Percentiles rank a stretch among this genome's conserved stretches.
Evolutionary conservation across 495 filamentous ascomycete species (phyloP).

Genomic region (Aspergillus bertholletiae): DNA sequence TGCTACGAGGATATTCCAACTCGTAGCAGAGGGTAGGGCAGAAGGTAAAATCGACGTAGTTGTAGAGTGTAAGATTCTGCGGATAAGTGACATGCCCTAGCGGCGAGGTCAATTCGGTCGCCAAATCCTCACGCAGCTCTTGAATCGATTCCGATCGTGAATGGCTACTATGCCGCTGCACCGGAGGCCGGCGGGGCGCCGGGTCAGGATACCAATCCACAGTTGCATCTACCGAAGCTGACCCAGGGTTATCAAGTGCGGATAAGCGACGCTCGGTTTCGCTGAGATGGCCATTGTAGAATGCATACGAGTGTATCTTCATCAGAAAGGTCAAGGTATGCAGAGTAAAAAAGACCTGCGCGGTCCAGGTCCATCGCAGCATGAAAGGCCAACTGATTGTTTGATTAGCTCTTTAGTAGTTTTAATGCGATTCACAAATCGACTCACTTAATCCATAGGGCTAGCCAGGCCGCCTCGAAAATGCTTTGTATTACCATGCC

Average conservation of each 20-base stretch:
- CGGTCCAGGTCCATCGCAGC: slow-evolving; percentile 88
- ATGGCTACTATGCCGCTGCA: slow-evolving; percentile 20
- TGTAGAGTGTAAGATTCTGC: slow-evolving; percentile 73
- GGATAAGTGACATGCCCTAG: slow-evolving; percentile 89
- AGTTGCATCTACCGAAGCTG: slow-evolving; percentile 62
- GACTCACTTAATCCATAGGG: slow-evolving; percentile 73
- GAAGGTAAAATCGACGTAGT: slow-evolving; percentile 83
- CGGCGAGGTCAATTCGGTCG: slow-evolving; percentile 84
- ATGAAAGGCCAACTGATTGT: slow-evolving; percentile 70
- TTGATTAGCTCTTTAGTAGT: slow-evolving; percentile 21
- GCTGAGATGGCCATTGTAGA: slow-evolving; percentile 94
- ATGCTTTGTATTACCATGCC: slow-evolving; percentile 80
- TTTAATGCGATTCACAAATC: neutral
- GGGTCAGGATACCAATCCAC: slow-evolving; percentile 70
- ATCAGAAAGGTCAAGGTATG: slow-evolving; percentile 89
- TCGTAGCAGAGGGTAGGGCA: slow-evolving; percentile 98
- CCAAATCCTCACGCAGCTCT: slow-evolving; percentile 79
- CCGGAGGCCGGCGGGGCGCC: slow-evolving; percentile 33
- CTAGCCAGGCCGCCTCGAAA: slow-evolving; percentile 75
- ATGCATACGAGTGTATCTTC: slow-evolving; percentile 98
- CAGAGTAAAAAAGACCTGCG: slow-evolving; percentile 91
- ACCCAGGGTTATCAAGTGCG: slow-evolving; percentile 72
- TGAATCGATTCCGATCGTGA: slow-evolving; percentile 49
- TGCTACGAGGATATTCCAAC: slow-evolving; percentile 86
- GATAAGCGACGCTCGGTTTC: slow-evolving; percentile 76